Evolutionary conservation across 1,139 yeast genomes (phyloP).

Genomic region (Saccharomyces pastorianus): DNA sequence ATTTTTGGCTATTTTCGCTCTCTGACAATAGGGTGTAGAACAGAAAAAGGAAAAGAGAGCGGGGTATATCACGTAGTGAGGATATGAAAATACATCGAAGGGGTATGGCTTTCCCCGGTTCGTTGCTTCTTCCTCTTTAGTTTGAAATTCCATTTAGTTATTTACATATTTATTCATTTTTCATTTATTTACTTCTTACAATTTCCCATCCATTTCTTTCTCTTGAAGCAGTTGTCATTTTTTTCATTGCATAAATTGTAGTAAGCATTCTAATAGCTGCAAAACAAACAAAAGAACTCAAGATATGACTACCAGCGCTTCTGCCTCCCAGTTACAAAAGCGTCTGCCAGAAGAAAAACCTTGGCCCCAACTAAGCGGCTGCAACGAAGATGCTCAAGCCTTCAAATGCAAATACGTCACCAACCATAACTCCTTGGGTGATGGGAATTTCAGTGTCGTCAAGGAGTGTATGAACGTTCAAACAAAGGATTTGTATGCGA

Average conservation of each 20-base stretch:
- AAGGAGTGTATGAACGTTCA: constrained; percentile 29
- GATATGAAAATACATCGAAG: background rate
- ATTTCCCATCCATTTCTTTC: background rate
- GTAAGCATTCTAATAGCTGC: background rate
- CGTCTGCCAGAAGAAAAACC: constrained; percentile 1
- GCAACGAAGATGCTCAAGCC: constrained; percentile 6
- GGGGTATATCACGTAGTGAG: background rate
- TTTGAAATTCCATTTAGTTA: background rate
- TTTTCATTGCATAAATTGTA: too few species aligned
- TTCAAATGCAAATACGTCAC: constrained; percentile 27
- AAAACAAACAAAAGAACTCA: background rate
- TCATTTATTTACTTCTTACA: background rate
- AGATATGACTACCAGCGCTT: background rate
- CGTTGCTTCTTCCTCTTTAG: background rate
- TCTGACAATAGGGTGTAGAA: background rate
- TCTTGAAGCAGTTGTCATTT: too few species aligned
- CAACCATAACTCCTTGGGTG: constrained; percentile 23
- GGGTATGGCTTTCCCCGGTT: background rate
- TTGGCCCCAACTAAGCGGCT: constrained; percentile 8
- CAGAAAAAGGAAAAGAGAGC: background rate
- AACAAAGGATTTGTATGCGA: constrained; percentile 27
- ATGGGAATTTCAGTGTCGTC: constrained; percentile 32
- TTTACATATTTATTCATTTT: background rate
- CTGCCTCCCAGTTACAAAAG: background rate
- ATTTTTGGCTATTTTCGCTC: background rate